A percentile compares a stretch with the other conserved stretches of the same genome.
phyloP scores from a whole-genome alignment of 1,139 yeast species.

The Eremothecium coryli region DNA sequence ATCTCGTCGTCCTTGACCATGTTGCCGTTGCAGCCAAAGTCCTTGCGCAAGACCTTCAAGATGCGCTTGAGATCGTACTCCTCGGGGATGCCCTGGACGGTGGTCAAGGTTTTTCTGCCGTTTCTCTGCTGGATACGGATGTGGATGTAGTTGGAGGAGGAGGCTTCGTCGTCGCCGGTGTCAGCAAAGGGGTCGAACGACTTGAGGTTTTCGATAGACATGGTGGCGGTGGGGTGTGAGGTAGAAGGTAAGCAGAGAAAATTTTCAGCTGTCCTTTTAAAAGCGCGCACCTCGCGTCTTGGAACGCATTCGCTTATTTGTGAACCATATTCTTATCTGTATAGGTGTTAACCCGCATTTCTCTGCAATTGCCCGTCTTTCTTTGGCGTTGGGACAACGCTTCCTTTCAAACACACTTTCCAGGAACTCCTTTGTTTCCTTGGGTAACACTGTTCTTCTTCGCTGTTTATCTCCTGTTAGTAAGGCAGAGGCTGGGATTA shows the following conservation, averaged over 20 bases:
- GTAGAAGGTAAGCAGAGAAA: conserved; percentile 3
- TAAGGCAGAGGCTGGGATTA: conserved; percentile 5
- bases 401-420: conserved; percentile 13
- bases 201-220: conserved; percentile 92
- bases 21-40: conserved; percentile 98
- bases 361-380: conserved; percentile 13
- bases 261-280: conserved; percentile 7
- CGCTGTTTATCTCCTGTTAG: conserved; percentile 6
- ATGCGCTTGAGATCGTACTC: conserved; percentile 94
- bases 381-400: conserved; percentile 13
- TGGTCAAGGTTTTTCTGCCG: conserved; percentile 97
- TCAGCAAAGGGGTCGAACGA: conserved; percentile 99
- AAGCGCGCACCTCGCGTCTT: conserved; percentile 25
- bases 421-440: conserved; percentile 12
- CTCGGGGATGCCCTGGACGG: conserved; percentile 94
- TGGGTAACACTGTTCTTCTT: conserved; percentile 11
- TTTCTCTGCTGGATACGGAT: conserved; percentile 99
- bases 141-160: conserved; percentile 91
- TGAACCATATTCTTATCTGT: conserved; percentile 15
- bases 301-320: conserved; percentile 7
- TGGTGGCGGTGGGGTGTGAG: conserved; percentile 10
- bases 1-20: conserved; percentile 92
- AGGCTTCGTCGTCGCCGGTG: conserved; percentile 98
- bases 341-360: conserved; percentile 13
- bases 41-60: conserved; percentile 89